These are phyloP conservation scores for Clitopilus passeckerianus DNA, from an alignment of 768 basidiomycete species.

Conservation along the genomic window DNA sequence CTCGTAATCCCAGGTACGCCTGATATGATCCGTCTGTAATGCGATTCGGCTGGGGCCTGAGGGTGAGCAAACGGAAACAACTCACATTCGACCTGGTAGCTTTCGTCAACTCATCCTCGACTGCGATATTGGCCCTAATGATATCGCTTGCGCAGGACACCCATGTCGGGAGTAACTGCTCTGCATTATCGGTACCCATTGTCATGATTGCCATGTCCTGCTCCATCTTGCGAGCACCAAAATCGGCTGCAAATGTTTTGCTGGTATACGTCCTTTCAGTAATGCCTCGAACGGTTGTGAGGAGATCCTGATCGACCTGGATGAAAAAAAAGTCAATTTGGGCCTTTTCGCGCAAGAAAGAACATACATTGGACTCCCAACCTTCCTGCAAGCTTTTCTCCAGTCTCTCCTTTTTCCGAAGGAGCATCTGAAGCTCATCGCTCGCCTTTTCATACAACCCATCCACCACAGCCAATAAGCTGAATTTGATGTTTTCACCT, in stretches of 20 bases:
- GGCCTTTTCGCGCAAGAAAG: neutral
- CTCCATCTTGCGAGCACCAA: constrained; percentile 39
- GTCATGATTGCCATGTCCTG: constrained; percentile 38
- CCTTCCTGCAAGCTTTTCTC: constrained; percentile 38
- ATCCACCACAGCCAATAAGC: constrained; percentile 56
- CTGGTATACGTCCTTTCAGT: constrained; percentile 23
- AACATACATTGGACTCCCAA: constrained; percentile 33
- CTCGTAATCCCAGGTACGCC: constrained; percentile 60
- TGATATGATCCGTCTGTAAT: constrained; percentile 48
- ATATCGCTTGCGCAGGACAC: constrained; percentile 38
- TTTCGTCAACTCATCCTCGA: constrained; percentile 48
- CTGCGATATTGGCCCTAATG: constrained; percentile 29
- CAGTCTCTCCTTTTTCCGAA: constrained; percentile 37
- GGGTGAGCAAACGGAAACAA: constrained; percentile 1
- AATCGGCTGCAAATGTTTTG: constrained; percentile 34
- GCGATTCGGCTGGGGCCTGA: neutral
- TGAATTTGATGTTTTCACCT: constrained; percentile 49
- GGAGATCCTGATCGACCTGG: constrained; percentile 36
- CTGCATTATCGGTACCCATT: constrained; percentile 26
- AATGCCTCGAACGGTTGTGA: constrained; percentile 19
- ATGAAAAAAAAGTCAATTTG: neutral
- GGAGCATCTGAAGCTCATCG: constrained; percentile 51
- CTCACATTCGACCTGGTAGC: constrained; percentile 40
- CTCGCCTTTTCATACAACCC: constrained; percentile 39
- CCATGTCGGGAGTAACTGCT: constrained; percentile 37